These are phyloP conservation scores for Starmerella bacillaris DNA, from an alignment of 805 yeast species.

Conservation along the genomic window DNA sequence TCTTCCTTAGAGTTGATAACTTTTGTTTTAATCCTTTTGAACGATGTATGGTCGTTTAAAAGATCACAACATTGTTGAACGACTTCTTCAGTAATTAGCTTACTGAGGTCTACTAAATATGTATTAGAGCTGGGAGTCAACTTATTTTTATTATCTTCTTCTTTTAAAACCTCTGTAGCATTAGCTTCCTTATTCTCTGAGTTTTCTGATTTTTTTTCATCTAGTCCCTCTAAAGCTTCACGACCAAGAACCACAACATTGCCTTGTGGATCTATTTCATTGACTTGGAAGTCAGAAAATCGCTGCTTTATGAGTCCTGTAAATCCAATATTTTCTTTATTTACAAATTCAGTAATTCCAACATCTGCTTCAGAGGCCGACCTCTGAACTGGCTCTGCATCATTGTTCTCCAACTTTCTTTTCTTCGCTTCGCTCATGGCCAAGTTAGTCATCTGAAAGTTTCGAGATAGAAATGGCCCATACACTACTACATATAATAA, in stretches of 20 bases:
- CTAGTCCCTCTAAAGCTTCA: constrained; percentile 27
- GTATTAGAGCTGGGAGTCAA: constrained; percentile 17
- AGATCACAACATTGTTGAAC: constrained; percentile 38
- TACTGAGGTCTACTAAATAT: constrained; percentile 31
- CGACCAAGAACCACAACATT: constrained; percentile 58
- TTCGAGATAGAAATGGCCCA: too few species aligned
- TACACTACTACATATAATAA: too few species aligned
- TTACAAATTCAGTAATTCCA: constrained; percentile 62
- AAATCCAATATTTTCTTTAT: constrained; percentile 42
- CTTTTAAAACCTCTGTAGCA: neutral
- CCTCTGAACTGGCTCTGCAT: too few species aligned
- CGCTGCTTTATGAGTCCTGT: constrained; percentile 69
- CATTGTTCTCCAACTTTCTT: constrained; percentile 3
- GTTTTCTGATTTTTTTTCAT: constrained; percentile 7
- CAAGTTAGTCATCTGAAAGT: too few species aligned
- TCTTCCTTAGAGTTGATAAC: constrained; percentile 45
- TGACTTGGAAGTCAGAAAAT: constrained; percentile 83
- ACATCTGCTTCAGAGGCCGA: constrained; percentile 51
- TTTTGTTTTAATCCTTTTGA: constrained; percentile 26
- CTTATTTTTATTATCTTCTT: neutral
- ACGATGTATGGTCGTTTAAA: constrained; percentile 35
- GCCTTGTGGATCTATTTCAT: constrained; percentile 58
- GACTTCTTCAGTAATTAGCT: constrained; percentile 42
- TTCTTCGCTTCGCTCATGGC: constrained; percentile 5
- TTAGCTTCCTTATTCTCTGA: constrained; percentile 5